These are phyloP conservation scores for Aureobasidium subglaciale DNA, from an alignment of 2,329 filamentous ascomycete species.

Conservation along the genomic window DNA sequence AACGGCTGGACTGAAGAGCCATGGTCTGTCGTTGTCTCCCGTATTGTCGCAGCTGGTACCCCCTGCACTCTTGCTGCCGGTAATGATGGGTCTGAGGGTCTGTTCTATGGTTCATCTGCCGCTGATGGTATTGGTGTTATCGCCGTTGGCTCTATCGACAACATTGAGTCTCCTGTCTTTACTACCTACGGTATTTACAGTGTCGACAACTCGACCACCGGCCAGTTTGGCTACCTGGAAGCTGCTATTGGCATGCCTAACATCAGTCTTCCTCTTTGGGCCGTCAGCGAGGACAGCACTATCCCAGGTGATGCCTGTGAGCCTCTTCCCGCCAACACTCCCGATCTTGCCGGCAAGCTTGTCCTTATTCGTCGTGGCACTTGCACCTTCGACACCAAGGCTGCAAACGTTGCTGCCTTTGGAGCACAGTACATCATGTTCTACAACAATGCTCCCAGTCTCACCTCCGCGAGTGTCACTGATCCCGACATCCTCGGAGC, in stretches of 20 bases:
- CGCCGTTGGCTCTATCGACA: constrained; percentile 40
- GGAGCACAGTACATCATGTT: constrained; percentile 56
- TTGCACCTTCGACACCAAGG: constrained; percentile 52
- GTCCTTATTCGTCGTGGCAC: constrained; percentile 54
- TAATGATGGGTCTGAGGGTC: constrained; percentile 44
- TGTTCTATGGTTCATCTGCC: constrained; percentile 41
- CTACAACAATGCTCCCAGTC: constrained; percentile 44
- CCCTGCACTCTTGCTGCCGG: constrained; percentile 47
- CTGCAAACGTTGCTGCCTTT: constrained; percentile 43
- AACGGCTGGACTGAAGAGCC: constrained; percentile 31
- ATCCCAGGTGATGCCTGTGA: constrained; percentile 47
- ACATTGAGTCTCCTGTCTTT: constrained; percentile 28
- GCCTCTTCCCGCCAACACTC: constrained; percentile 45
- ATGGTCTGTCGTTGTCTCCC: constrained; percentile 35
- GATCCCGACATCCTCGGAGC: constrained; percentile 17
- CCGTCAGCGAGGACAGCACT: constrained; percentile 44
- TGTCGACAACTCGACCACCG: constrained; percentile 24
- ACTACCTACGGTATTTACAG: constrained; percentile 30
- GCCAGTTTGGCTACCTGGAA: constrained; percentile 32
- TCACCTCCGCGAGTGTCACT: constrained; percentile 1
- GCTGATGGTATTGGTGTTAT: constrained; percentile 38
- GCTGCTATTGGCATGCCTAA: constrained; percentile 28
- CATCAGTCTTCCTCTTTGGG: constrained; percentile 24
- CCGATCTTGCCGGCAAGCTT: constrained; percentile 51
- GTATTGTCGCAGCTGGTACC: constrained; percentile 41